These are phyloP conservation scores for Chenopodium album DNA, from an alignment of 148 eudicot species.

Conservation along the genomic window DNA sequence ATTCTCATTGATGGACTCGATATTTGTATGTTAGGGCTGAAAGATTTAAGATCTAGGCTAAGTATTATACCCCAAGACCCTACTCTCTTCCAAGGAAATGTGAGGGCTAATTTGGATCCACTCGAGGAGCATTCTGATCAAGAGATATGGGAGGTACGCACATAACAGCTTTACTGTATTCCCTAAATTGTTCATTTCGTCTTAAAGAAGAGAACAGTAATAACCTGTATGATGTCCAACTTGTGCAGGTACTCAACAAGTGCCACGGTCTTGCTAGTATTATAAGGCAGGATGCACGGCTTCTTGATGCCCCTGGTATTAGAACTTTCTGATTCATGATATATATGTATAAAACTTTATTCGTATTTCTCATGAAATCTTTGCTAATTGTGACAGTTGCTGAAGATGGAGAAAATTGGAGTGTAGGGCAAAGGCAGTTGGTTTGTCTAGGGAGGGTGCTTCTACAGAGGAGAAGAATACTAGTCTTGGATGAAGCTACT, in stretches of 20 bases:
- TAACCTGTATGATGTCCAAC: neutral
- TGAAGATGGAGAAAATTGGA: conserved; percentile 95
- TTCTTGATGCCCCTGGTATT: conserved; percentile 80
- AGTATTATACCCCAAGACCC: conserved; percentile 98
- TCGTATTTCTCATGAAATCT: neutral
- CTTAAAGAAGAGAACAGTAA: neutral
- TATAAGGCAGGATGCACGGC: conserved; percentile 56
- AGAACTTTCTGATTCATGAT: neutral
- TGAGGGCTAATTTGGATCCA: conserved; percentile 83
- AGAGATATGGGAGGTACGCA: conserved; percentile 90
- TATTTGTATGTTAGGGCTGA: conserved; percentile 61
- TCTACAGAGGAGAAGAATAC: conserved; percentile 69
- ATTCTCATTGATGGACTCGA: conserved; percentile 79
- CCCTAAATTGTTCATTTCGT: neutral
- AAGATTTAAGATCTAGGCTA: conserved; percentile 75
- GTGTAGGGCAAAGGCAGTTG: conserved; percentile 90
- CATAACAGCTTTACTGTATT: neutral
- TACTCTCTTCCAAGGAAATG: conserved; percentile 78
- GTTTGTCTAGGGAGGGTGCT: conserved; percentile 80
- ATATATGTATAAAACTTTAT: neutral
- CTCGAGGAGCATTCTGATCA: conserved; percentile 59
- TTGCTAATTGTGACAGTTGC: conserved; percentile 49
- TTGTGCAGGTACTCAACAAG: conserved; percentile 59
- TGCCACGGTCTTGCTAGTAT: conserved; percentile 59
- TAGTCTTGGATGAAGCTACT: conserved; percentile 91